These are phyloP conservation scores for Cairneyella variabilis DNA, from an alignment of 495 filamentous ascomycete genomes.

Conservation along the genomic window DNA sequence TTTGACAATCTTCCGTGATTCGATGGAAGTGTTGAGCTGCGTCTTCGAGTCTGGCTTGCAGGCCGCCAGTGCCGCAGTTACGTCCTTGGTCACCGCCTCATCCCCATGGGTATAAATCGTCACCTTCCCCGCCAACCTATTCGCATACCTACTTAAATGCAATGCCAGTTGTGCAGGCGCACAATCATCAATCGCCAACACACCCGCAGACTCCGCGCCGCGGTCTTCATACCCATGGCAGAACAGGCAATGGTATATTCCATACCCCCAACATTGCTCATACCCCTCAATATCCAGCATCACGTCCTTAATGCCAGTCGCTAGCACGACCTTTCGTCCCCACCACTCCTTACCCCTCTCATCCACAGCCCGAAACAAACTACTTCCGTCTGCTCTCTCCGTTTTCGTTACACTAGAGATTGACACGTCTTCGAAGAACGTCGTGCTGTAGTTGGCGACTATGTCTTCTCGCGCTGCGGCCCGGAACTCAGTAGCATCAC, in stretches of 20 bases:
- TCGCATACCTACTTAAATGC: constrained; percentile 21
- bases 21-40: too few relatives aligned
- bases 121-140: constrained; percentile 20
- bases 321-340: too few relatives aligned
- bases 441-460: too few relatives aligned
- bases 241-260: constrained; percentile 40
- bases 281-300: neutral
- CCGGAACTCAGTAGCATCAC: too few relatives aligned
- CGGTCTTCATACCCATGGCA: constrained; percentile 43
- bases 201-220: constrained; percentile 27
- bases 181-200: constrained; percentile 30
- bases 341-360: too few relatives aligned
- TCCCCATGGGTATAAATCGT: constrained; percentile 32
- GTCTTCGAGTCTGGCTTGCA: neutral
- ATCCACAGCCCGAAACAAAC: too few relatives aligned
- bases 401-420: too few relatives aligned
- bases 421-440: too few relatives aligned
- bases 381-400: too few relatives aligned
- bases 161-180: constrained; percentile 11
- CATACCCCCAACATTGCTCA: neutral
- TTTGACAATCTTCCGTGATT: constrained; percentile 4
- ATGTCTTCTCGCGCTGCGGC: too few relatives aligned
- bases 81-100: constrained; percentile 7
- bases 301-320: too few relatives aligned
- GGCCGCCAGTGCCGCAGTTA: neutral